phyloP scores from a whole-genome alignment of 192 early-diverging fungal species.

The Linnemannia schmuckeri region DNA sequence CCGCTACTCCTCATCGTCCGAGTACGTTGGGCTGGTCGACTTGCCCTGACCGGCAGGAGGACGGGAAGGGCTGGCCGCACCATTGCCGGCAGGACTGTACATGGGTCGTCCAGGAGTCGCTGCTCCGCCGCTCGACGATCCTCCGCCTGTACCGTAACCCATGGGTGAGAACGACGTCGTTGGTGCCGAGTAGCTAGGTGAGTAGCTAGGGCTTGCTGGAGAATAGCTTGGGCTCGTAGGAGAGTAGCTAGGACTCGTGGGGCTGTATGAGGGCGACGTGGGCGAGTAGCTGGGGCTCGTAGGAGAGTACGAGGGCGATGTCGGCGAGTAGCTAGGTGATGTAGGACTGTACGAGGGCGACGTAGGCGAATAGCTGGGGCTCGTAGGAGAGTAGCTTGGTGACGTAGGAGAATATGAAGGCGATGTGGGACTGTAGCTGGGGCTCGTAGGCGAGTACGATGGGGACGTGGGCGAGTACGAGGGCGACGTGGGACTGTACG shows the following conservation, averaged over 20 bases:
- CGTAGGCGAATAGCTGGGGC: constrained; percentile 80
- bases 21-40: constrained; percentile 33
- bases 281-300: constrained; percentile 79
- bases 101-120: constrained; percentile 49
- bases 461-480: constrained; percentile 84
- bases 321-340: constrained; percentile 80
- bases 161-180: constrained; percentile 71
- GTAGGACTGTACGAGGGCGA: constrained; percentile 80
- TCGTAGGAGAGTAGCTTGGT: constrained; percentile 80
- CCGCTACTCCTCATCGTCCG: constrained; percentile 42
- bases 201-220: constrained; percentile 77
- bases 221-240: constrained; percentile 79
- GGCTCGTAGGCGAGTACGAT: constrained; percentile 81
- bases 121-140: constrained; percentile 20
- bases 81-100: constrained; percentile 37
- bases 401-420: constrained; percentile 78
- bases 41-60: constrained; percentile 18
- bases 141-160: constrained; percentile 45
- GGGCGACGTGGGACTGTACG: constrained; percentile 83
- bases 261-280: constrained; percentile 80
- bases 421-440: constrained; percentile 79
- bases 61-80: constrained; percentile 16
- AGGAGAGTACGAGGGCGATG: constrained; percentile 80
- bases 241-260: constrained; percentile 71
- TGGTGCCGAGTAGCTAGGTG: constrained; percentile 64